Evolutionary conservation across 371 early-diverging fungal genomes (phyloP).

Genomic region (Mycotypha africana): DNA sequence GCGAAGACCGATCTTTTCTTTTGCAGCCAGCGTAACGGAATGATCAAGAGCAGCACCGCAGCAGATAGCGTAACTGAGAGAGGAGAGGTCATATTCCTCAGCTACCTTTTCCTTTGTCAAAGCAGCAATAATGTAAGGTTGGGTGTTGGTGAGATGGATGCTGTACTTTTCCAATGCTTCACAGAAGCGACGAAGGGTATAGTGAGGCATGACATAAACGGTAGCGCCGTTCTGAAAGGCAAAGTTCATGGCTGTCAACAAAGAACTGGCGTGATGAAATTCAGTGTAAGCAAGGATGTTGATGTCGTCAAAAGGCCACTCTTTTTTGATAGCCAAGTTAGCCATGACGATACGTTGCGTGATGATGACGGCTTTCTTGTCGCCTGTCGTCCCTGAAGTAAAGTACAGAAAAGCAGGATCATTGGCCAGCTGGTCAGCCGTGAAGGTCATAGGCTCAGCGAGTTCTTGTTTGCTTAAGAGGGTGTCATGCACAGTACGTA

Average conservation of each 20-base stretch:
- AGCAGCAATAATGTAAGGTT: conserved; percentile 53
- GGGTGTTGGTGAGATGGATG: conserved; percentile 51
- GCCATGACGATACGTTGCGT: conserved; percentile 1
- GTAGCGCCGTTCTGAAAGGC: neutral
- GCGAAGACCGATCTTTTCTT: conserved; percentile 30
- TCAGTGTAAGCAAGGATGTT: neutral
- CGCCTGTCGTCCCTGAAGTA: conserved; percentile 26
- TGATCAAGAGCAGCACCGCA: conserved; percentile 71
- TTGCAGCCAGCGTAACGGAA: conserved; percentile 31
- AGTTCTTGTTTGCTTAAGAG: conserved; percentile 2
- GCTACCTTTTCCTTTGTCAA: conserved; percentile 50
- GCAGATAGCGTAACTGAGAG: conserved; percentile 43
- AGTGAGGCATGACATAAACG: conserved; percentile 44
- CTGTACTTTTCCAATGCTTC: conserved; percentile 49
- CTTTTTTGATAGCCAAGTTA: neutral
- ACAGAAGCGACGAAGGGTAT: conserved; percentile 51
- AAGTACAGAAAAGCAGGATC: conserved; percentile 9
- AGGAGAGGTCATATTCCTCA: conserved; percentile 54
- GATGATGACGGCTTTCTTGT: conserved; percentile 12
- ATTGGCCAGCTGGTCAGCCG: conserved; percentile 4
- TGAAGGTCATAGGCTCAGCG: conserved; percentile 1
- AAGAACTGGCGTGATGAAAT: conserved; percentile 11
- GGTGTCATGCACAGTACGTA: neutral
- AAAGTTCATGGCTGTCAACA: neutral
- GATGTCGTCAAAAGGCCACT: neutral